Evolutionary conservation across 192 early-diverging fungal species (phyloP), one percentile per base, ranked within the genome.

Genomic region (Paraglomus brasilianum): DNA sequence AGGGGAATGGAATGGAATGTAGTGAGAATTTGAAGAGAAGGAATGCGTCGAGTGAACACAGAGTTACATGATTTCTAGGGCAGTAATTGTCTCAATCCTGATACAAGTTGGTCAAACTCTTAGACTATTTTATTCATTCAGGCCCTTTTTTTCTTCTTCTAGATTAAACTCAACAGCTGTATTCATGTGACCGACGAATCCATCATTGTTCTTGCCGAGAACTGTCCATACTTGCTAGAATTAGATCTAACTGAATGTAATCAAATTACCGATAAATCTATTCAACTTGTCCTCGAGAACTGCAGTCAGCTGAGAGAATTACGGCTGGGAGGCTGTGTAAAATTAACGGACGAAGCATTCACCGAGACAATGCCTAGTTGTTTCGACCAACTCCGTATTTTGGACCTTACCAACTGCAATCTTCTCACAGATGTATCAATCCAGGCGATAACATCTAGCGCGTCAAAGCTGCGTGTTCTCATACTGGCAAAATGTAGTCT

Each of bases 81-180:
- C n/a, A n/a, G n/a, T n/a, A n/a, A n/a, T n/a, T 30, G 30, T 30
- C 30, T 49, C 48, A 49, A 49, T n/a, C 13, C n/a, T 13, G 48
- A 13, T 49, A 49, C 1, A 17, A 50, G 1, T 30, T 30, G 30
- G 30, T 30, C 30, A 30, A 30, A 3, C 30, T 30, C 1, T 30
- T 30, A 30, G 3, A 1, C 30, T 30, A 30, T 30, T 1, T 30
- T 30, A 30, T 30, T 17, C 38, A 40, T 43, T 9, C 57, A 38
- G 10, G 5, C 15, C 22, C 17, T 50, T 8, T 42, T 47, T 49
- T 51, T 30, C 55, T 41, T 66, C 42, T 43, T 30, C 11, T 70
- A 86, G 85, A 84, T 86, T 55, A 86, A 84, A 66, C 70, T 86
- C 21, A 84, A 74, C 65, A 76, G 78, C 55, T 86, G 82, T 64